Evolutionary conservation across 73 alveolate species (phyloP).

Genomic region (Breviolum minutum): DNA sequence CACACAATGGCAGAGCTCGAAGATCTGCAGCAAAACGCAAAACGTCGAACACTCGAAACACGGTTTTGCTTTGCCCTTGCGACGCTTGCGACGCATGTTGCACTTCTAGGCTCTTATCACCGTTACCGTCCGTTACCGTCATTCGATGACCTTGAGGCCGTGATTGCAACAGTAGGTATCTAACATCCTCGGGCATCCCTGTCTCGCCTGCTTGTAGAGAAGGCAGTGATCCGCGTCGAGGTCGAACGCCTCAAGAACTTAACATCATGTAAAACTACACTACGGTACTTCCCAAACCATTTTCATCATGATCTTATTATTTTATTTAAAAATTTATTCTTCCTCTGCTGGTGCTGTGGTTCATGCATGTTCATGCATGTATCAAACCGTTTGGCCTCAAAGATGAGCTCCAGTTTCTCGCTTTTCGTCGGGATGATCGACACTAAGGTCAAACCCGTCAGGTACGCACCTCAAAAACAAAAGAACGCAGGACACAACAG

Average conservation of each 20-base stretch:
- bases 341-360: no score
- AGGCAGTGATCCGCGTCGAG: constrained; percentile 66
- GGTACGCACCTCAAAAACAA: neutral
- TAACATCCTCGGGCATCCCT: neutral
- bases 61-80: neutral
- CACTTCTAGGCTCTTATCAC: neutral
- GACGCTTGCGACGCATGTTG: neutral
- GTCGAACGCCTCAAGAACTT: constrained; percentile 42
- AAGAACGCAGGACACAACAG: no score
- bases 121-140: neutral
- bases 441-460: constrained; percentile 30
- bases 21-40: neutral
- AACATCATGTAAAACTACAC: neutral
- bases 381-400: neutral
- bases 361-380: neutral
- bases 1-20: constrained; percentile 68
- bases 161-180: neutral
- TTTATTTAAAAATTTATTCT: no score
- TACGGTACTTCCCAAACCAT: no score
- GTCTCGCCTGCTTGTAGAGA: constrained; percentile 45
- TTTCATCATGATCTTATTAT: neutral
- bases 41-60: neutral
- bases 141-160: neutral
- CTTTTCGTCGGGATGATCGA: neutral
- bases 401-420: constrained; percentile 55